Base-by-base conservation (phyloP, 176 grass and related monocot species). In the Musa beccarii region DNA sequence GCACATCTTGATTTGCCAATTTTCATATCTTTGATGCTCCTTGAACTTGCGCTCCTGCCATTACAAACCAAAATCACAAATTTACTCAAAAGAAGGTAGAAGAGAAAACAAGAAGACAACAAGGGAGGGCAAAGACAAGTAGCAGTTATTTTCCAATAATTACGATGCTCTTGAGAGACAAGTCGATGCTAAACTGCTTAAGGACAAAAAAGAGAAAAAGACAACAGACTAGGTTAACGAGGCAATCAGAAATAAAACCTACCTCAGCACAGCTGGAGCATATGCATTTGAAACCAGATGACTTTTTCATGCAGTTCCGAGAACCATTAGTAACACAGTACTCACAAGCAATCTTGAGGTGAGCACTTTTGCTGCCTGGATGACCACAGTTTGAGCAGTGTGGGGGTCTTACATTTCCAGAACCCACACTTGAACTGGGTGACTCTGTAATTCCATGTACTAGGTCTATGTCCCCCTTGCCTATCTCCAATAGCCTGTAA, bases 311-410 rank as follows among this genome's bases (percentile, higher is more conserved):
- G 54, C 95, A 93, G 83, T 87, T 71, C 43, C 89, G 73, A 34
- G 85, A 81, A 50, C 85, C 75, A 75, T 80, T 84, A 80, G 76
- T 21, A 69, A 87, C 76, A 53, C 90, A 94, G 86, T 89, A 89
- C 76, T 89, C 89, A 73, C 90, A 93, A 21, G 90, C 82, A 79
- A 76, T 69, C 72, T 93, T 92, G 62, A 49, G 81, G 77, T 99
- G 90, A 84, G 75, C 72, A 82, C 81, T 99, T 77, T 99, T 93
- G 81, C 49, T 91, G 51, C 95, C 95, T 2, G 88, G 95, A 76
- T 99, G 95, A 82, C 90, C 95, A 84, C 90, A 99, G 63, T 89
- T 53, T 26, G 83, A 94, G 77, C 90, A 99, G 72, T 94, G 95
- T 1, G 69, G 75, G 1, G 66, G 80, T 87, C 78, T 91, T 17